Percentiles rank a stretch among this genome's conserved stretches.
Conservation (phyloP, 2,329 filamentous ascomycete species). For the Pestalotiopsis sp. region DNA sequence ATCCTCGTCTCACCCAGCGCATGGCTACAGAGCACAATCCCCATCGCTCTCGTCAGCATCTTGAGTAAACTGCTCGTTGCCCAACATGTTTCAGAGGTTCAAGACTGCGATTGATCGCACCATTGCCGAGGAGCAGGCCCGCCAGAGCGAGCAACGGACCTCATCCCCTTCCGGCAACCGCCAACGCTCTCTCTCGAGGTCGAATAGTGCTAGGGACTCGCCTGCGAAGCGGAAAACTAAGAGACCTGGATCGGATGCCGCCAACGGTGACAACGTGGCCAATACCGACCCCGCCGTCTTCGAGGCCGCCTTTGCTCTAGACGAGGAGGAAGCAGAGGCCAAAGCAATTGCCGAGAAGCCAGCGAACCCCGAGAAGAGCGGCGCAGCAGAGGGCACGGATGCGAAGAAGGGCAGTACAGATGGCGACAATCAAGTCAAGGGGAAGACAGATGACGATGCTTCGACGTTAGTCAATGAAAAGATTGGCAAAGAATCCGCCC, state of each 20-base stretch:
- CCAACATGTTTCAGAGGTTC: constrained; percentile 61
- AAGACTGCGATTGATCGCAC: constrained; percentile 84
- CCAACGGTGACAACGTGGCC: constrained; percentile 41
- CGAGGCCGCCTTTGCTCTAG: constrained; percentile 83
- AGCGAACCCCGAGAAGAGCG: constrained; percentile 37
- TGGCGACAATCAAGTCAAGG: constrained; percentile 17
- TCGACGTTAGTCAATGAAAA: constrained; percentile 19
- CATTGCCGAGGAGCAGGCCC: constrained; percentile 90
- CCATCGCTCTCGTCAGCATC: neutral
- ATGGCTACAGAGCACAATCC: neutral
- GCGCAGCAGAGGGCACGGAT: constrained; percentile 26
- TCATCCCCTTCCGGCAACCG: constrained; percentile 45
- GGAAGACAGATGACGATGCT: constrained; percentile 16
- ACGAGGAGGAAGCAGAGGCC: constrained; percentile 82
- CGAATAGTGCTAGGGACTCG: constrained; percentile 36
- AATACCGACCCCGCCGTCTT: constrained; percentile 87
- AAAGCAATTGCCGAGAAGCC: constrained; percentile 61
- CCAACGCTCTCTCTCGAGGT: constrained; percentile 46
- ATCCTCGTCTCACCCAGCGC: neutral
- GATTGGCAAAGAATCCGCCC: constrained; percentile 4
- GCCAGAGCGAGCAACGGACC: constrained; percentile 62
- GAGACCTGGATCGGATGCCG: constrained; percentile 41
- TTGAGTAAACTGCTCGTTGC: neutral
- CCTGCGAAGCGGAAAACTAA: constrained; percentile 41
- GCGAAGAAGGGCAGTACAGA: constrained; percentile 17